Evolutionary conservation across 2,329 filamentous ascomycete species (phyloP).

Genomic region (Xylariaceae sp.): DNA sequence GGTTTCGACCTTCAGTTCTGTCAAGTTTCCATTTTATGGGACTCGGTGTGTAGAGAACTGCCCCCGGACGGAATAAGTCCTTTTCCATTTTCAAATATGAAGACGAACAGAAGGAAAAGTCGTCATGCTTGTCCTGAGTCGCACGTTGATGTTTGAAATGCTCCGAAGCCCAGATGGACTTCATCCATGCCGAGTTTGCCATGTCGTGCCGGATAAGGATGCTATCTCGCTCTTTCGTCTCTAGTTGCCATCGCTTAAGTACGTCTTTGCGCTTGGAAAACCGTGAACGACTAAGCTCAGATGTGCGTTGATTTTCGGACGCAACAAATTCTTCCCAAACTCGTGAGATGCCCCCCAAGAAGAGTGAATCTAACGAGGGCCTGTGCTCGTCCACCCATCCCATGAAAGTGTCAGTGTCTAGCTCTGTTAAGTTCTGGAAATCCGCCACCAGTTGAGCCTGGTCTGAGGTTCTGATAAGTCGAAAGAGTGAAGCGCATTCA

Average conservation of each 20-base stretch:
- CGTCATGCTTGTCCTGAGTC: constrained; percentile 90
- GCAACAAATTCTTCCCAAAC: constrained; percentile 84
- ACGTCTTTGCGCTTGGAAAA: constrained; percentile 74
- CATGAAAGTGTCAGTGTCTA: constrained; percentile 85
- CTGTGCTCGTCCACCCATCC: constrained; percentile 82
- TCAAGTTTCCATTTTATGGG: constrained; percentile 84
- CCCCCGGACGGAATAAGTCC: constrained; percentile 72
- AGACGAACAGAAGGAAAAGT: constrained; percentile 68
- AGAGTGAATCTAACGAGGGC: constrained; percentile 71
- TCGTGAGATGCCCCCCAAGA: constrained; percentile 74
- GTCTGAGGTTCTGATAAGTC: constrained; percentile 63
- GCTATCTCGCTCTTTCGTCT: constrained; percentile 64
- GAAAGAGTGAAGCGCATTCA: constrained; percentile 69
- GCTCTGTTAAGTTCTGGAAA: constrained; percentile 77
- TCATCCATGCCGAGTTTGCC: constrained; percentile 85
- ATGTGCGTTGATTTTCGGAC: constrained; percentile 72
- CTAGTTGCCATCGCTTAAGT: constrained; percentile 71
- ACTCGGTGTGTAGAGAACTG: constrained; percentile 64
- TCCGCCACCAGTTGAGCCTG: constrained; percentile 67
- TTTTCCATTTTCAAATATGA: constrained; percentile 74
- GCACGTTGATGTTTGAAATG: constrained; percentile 85
- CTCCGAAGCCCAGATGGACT: constrained; percentile 90
- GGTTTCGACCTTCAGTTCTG: constrained; percentile 88
- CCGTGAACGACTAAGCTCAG: constrained; percentile 66
- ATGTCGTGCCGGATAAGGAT: constrained; percentile 76